Evolutionary conservation across 2,329 filamentous ascomycete genomes (phyloP), one percentile per base, ranked within the genome.

Genomic region (Alternaria brassicae): DNA sequence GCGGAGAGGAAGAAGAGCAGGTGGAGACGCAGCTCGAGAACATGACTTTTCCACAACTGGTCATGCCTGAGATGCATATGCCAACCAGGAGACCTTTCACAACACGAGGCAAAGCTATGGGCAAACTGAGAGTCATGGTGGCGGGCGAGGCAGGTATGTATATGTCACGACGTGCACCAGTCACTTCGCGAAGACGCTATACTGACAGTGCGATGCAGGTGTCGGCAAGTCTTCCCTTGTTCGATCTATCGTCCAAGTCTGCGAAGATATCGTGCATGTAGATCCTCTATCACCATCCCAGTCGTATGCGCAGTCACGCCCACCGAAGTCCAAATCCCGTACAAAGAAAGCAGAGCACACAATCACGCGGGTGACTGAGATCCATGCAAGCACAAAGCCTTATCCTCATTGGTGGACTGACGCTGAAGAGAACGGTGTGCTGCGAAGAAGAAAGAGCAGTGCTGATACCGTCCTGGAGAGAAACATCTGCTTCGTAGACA

Each of bases 51-150:
- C 90, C 90, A 23, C 93, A 98, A 77, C 85, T 99, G n/a, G 91
- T 99, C 60, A 99, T 99, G 95, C 95, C 95, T 5, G 97, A 93
- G 72, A 89, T 99, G 70, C 89, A 87, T 62, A 95, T 99, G 86
- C 94, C 95, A 3, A 91, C 88, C 61, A 88, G 95, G 49, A 86
- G 93, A 51, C 93, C 93, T 0, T 98, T 98, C 76, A 97, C 95
- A 0, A 88, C 91, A n/a, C 86, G 86, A 45, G 95, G 95, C 15
- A 94, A 90, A 79, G 85, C 85, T 32, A 86, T 98, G 75, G 94
- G 94, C 1, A 89, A 92, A 69, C 82, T 98, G 54, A 98, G 96
- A 80, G 82, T 98, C n/a, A 82, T 98, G 64, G 83, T 98, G 55
- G 90, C 92, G 51, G 95, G 95, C 28, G 86, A 88, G 71, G 85